A percentile compares a stretch with the other conserved stretches of the same genome.
These are phyloP conservation scores for Beauveria bassiana DNA, from an alignment of 2,329 filamentous ascomycete species.

Conservation along the genomic window DNA sequence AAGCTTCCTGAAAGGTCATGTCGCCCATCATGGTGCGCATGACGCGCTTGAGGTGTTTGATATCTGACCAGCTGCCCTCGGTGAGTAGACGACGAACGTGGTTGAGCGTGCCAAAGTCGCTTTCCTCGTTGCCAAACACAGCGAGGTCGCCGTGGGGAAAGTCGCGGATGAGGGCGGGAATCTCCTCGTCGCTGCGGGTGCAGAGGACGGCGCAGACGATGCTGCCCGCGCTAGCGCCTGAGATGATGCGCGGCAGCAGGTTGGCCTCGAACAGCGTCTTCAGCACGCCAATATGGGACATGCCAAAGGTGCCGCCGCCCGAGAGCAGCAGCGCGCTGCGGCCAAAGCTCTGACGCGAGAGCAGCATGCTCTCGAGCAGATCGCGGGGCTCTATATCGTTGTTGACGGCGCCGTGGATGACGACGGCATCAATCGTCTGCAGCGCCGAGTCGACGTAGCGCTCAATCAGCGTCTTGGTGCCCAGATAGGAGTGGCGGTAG, in stretches of 20 bases:
- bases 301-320: conserved; percentile 82
- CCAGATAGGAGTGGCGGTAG: conserved; percentile 77
- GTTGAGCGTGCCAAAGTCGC: conserved; percentile 54
- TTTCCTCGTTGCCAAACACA: conserved; percentile 62
- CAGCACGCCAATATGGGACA: conserved; percentile 84
- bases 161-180: conserved; percentile 58
- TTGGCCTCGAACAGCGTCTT: conserved; percentile 70
- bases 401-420: conserved; percentile 49
- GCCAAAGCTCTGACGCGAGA: conserved; percentile 74
- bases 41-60: conserved; percentile 69
- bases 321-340: conserved; percentile 75
- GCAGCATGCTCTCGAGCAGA: conserved; percentile 60
- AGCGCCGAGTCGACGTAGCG: conserved; percentile 75
- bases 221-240: conserved; percentile 78
- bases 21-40: conserved; percentile 78
- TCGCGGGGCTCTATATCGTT: conserved; percentile 51
- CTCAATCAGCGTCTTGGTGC: conserved; percentile 82
- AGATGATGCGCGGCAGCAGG: conserved; percentile 77
- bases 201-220: conserved; percentile 79
- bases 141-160: conserved; percentile 75
- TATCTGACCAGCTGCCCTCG: conserved; percentile 79
- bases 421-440: conserved; percentile 63
- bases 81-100: conserved; percentile 69
- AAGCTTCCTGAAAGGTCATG: conserved; percentile 91
- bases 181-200: conserved; percentile 68